Base-by-base conservation (phyloP, 192 early-diverging fungal species). In the Coemansia sp. region DNA sequence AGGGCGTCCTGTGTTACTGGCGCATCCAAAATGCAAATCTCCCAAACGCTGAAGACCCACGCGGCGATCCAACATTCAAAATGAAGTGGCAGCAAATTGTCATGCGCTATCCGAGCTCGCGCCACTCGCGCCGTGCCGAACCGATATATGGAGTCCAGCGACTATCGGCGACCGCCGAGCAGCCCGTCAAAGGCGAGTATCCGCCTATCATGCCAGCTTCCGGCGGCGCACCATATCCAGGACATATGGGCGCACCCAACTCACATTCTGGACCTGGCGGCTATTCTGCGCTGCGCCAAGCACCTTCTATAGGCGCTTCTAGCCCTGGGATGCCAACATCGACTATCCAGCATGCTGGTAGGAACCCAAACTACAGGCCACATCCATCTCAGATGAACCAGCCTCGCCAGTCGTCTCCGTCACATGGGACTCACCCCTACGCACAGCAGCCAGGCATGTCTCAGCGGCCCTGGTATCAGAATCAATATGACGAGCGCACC, bases 1-100 rank as follows among this genome's bases (percentile, higher is more conserved):
- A 81, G 67, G 78, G 78, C 63, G 78, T 81, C 18, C 39, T 81
- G 26, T 75, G 78, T 66, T 81, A 75, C 69, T 81, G 73, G 72
- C 72, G 78, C 31, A 72, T 81, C 35, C 78, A 81, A 43, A 71
- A 65, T 60, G 59, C 45, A 25, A 56, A 66, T 43, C 53, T 61
- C 30, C 42, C 53, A 23, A 61, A 75, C 21, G 51, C 63, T 7
- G 42, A 42, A 3, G 78, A 81, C 33, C 78, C 78, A 21, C 78
- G 78, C 20, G 40, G 49, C 1, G 67, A 68, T 16, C 60, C 29
- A 6, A 31, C 75, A 12, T 81, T 75, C 45, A 59, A 61, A 42
- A 53, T 59, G 34, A 81, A 72, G 37, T 81, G 78, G 78, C 72
- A 81, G 46, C 42, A 68, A 23, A 64, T 81, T 25, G 64, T 58